These are phyloP conservation scores for Salix viminalis DNA, from an alignment of 345 rosid species.

Conservation along the genomic window DNA sequence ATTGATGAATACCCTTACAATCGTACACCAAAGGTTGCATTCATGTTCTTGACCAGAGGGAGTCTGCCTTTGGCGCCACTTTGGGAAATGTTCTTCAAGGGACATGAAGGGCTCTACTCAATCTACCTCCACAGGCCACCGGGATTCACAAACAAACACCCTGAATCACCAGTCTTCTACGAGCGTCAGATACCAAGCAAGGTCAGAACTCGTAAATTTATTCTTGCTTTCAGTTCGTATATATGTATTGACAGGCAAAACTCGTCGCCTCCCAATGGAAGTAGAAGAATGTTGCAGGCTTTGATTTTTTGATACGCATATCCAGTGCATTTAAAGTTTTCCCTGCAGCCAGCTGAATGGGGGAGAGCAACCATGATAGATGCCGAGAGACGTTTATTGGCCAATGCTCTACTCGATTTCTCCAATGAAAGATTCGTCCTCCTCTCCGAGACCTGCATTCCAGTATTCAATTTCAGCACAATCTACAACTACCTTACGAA, in stretches of 20 bases:
- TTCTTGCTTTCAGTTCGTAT: too few species aligned
- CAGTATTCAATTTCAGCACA: slow-evolving; percentile 32
- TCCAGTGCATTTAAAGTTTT: background rate
- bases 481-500: slow-evolving; percentile 27
- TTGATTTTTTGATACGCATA: background rate
- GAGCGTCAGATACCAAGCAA: slow-evolving; percentile 34
- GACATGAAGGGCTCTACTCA: slow-evolving; percentile 22
- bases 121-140: slow-evolving; percentile 15
- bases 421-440: slow-evolving; percentile 33
- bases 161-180: slow-evolving; percentile 17
- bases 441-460: slow-evolving; percentile 37
- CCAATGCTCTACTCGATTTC: slow-evolving; percentile 29
- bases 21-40: slow-evolving; percentile 23
- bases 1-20: slow-evolving; percentile 16
- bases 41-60: slow-evolving; percentile 27
- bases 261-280: background rate
- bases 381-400: slow-evolving; percentile 32
- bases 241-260: too few species aligned
- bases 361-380: slow-evolving; percentile 33
- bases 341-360: slow-evolving; percentile 29
- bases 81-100: slow-evolving; percentile 34
- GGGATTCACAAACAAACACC: background rate
- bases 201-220: slow-evolving; percentile 5
- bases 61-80: slow-evolving; percentile 26
- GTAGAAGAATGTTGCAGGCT: background rate